Evolutionary conservation across 768 basidiomycete genomes (phyloP), one percentile per base, ranked within the genome.

Genomic region (Termitomyces sp.): DNA sequence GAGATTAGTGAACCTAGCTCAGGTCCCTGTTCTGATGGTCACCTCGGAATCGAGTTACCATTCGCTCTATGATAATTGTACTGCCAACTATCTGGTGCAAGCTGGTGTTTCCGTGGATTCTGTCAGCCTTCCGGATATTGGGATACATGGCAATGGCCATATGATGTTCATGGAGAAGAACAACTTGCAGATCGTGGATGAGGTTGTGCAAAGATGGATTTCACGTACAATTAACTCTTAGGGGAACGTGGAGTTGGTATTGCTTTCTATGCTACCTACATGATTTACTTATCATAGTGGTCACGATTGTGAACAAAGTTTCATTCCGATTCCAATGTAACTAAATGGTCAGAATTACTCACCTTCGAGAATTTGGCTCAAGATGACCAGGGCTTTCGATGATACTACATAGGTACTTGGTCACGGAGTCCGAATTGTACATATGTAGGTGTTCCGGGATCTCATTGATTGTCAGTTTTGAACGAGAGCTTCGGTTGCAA

Each of bases 101-200:
- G 80, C 76, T 0, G 80, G 79, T 0, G 77, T 80, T 18, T 50
- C 63, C 16, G 76, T 79, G 6, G 66, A 75, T 15, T 73, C 76
- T 56, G 60, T 77, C 36, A 65, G 65, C 15, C 61, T 82, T 16
- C 65, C 63, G n/a, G 69, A 71, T 29, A 57, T 76, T 1, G 80
- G 80, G 7, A 76, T 82, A 22, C 71, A 65, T 49, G 80, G 80
- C 40, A 82, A 82, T 58, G 80, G 77, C 1, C 80, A 82, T 64
- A 75, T 82, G 74, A 74, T 82, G 67, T 80, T 81, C 56, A 77
- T 82, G 76, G 80, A 82, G 52, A 73, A 69, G 54, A 82, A 82
- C 60, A 72, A 66, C 10, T 53, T 74, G 35, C 68, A 72, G 44
- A 78, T 82, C 35, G 77, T 65, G 12, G 72, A 68, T 5, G 39